Evolutionary conservation across 2,329 filamentous ascomycete genomes (phyloP), one percentile per base, ranked within the genome.

Genomic region (Pestalotiopsis sp.): DNA sequence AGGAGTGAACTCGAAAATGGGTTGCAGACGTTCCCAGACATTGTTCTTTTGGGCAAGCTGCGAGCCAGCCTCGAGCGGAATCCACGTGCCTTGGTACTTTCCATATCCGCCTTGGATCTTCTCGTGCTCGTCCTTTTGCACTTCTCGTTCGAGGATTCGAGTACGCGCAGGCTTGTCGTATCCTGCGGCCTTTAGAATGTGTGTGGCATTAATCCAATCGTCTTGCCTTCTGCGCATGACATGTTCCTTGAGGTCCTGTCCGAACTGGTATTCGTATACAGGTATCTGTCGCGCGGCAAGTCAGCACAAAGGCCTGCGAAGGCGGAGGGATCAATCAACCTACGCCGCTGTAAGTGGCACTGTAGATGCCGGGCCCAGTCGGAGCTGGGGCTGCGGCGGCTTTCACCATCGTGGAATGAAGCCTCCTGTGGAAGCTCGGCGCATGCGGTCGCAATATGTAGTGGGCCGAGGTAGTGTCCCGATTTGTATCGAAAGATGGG

Each of bases 181-280:
- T 68, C 95, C 95, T 71, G 96, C 96, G 56, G 97, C 94, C 79
- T 99, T 99, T 63, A 99, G 85, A 70, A 99, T 98, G 78, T 99
- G 96, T 66, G 96, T 99, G n/a, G 96, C 96, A 85, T 99, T 99
- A 83, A 99, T 96, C 94, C 95, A 99, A 81, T 98, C 91, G 80
- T 99, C 96, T 66, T 90, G 88, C 70, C 95, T 91, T 64, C 96
- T 90, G 80, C 96, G 92, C 96, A 99, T 99, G 73, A 98, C 93
- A 93, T 98, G 94, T 76, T 92, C 88, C 78, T 92, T 91, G 39
- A 90, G 78, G 78, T 97, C 94, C 73, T 85, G 86, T 45, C 91
- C 93, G 75, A 97, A 91, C 79, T 97, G 94, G 82, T 90, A 96
- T 79, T 98, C 96, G 79, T 96, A 98, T 12, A 98, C 95, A 45